A percentile compares a stretch with the other conserved stretches of the same genome.
Evolutionary conservation across 352 stramenopile genomes (phyloP).

Genomic region (Phytopythium kandeliae): DNA sequence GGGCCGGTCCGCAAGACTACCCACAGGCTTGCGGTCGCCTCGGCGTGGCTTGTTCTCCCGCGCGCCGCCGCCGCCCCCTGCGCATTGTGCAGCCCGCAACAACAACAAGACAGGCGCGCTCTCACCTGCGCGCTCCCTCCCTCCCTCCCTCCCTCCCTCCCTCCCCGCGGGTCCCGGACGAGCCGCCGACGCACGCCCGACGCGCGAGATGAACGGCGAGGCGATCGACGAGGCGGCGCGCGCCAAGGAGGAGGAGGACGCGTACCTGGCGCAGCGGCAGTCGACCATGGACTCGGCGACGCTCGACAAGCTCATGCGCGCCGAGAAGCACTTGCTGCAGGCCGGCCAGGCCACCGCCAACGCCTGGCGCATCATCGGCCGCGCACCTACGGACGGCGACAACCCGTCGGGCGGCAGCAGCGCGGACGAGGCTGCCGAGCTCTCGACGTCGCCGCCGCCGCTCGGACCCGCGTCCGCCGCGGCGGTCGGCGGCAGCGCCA

Average conservation of each 20-base stretch:
- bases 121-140: not conserved
- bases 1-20: no score
- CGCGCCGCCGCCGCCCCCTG: not conserved
- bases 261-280: conserved; percentile 57
- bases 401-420: conserved; percentile 8
- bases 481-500: conserved; percentile 9
- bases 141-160: not conserved
- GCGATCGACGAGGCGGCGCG: conserved; percentile 2
- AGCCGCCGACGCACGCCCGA: not conserved
- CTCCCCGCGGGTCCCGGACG: no score
- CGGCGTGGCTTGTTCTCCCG: no score
- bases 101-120: not conserved
- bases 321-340: conserved; percentile 77
- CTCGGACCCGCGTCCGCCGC: conserved; percentile 2
- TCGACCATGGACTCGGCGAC: conserved; percentile 79
- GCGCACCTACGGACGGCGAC: conserved; percentile 22
- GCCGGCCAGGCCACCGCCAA: conserved; percentile 75
- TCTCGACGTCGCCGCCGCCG: conserved; percentile 1
- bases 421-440: conserved; percentile 13
- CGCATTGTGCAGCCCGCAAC: not conserved
- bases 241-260: conserved; percentile 29
- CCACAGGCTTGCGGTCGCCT: no score
- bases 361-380: conserved; percentile 78
- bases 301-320: conserved; percentile 74
- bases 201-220: conserved; percentile 1